Base-by-base conservation (phyloP, 1,284 basidiomycete species). In the Ceratobasidium sp. region DNA sequence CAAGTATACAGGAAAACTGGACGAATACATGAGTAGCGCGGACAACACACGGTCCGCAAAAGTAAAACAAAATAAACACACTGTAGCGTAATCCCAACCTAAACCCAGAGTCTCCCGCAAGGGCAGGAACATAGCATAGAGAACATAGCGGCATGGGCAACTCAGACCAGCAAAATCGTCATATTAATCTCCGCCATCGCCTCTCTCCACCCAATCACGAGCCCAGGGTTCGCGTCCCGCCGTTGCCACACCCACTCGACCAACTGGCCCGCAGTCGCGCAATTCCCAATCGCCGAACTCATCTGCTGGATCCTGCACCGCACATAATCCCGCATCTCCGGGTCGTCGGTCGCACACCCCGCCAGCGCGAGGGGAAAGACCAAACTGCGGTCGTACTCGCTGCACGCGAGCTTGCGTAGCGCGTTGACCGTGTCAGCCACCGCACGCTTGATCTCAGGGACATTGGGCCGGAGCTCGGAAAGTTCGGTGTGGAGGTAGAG, bases 401-500 rank as follows among this genome's bases (percentile, higher is more conserved):
- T 69, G 24, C 22, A 31, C 1, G 66, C 53, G 69, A 87, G 66
- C 66, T 86, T 85, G 56, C 87, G 81, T 75, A 92, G 85, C 56
- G 80, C 81, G 51, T 86, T 85, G 48, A 90, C 86, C 13, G 87
- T 87, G 56, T 84, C 82, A 62, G 80, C 81, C 2, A 69, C 66
- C 4, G 66, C 66, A 29, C 66, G 66, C 24, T 58, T 69, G 76
- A 95, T 92, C 80, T 94, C 90, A 62, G 88, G 85, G n/a, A 94
- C 89, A 77, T 90, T 88, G 78, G 89, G 87, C 76, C 86, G 85
- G 13, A 90, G 83, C 39, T 89, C 90, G 77, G 87, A 91, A 73
- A 92, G 81, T 29, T 94, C 86, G 16, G 88, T 90, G 78, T 92
- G 86, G 76, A 94, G 84, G 80, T 91, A 92, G 71, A 93, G 81